Evolutionary conservation across 2,329 filamentous ascomycete species (phyloP), one percentile per base, ranked within the genome.

Genomic region (Talaromyces albobiverticillius): DNA sequence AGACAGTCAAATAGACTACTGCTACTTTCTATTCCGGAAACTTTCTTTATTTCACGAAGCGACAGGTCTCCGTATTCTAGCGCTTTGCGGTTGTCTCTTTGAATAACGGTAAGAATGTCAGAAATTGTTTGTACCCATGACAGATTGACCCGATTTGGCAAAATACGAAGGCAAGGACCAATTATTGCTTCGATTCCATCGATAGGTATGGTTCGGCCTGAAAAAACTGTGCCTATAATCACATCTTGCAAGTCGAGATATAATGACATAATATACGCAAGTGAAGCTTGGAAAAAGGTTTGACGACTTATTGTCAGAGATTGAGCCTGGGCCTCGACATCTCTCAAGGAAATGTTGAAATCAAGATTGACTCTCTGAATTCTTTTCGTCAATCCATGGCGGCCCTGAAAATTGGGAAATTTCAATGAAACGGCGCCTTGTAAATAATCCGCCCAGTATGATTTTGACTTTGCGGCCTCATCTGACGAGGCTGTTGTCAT

Each of bases 201-300:
- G 2, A 96, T 67, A 0, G 89, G 82, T n/a, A 91, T 69, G 1
- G 87, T 90, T 52, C 92, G 81, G 1, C 91, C 91, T 9, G 91
- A 95, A 11, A 88, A 88, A 3, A 96, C 89, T 1, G 84, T 87
- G 0, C 92, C 92, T 36, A 95, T 81, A 0, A 85, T 76, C 1
- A 92, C 74, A 65, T 96, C 89, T 0, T 77, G 67, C 1, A 73
- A 76, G 2, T 87, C 89, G 2, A 82, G 67, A 55, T 94, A 83
- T 0, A 79, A 77, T 14, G 80, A 77, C 67, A 92, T 81, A 0
- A 95, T 67, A 65, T 87, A 82, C 1, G 80, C 75, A 52, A 90
- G 73, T 0, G 87, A 84, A 7, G 87, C 82, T 65, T 96, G 90
- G 57, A 95, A 90, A 18, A 93, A 73, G 0, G 86, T 82, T 61